These are phyloP conservation scores for Clonostachys solani DNA, from an alignment of 2,329 filamentous ascomycete genomes.

Conservation along the genomic window DNA sequence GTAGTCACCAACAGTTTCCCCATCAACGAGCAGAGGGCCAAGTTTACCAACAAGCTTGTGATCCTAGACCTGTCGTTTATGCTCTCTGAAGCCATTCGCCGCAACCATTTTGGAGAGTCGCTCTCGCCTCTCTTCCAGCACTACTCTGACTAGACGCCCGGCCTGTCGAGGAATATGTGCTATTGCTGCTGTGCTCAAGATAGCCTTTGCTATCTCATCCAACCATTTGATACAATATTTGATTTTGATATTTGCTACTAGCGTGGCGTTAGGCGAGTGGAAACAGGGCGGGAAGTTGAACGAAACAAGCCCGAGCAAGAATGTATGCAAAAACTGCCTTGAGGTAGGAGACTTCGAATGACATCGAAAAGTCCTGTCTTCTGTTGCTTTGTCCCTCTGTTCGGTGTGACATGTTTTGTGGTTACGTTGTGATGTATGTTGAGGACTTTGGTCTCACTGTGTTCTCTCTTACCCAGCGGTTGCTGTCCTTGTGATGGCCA, in stretches of 20 bases:
- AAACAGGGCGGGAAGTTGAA: no score
- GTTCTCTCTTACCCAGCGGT: slow-evolving; percentile 48
- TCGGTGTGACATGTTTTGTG: no score
- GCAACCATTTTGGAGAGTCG: slow-evolving; percentile 94
- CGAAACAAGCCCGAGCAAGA: no score
- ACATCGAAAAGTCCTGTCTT: no score
- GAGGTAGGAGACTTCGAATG: no score
- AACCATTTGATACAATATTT: not conserved
- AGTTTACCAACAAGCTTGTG: slow-evolving; percentile 75
- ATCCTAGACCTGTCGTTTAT: slow-evolving; percentile 86
- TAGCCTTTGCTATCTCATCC: not conserved
- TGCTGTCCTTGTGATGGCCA: slow-evolving; percentile 72
- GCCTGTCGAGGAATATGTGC: not conserved
- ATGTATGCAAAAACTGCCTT: no score
- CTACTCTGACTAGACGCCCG: slow-evolving; percentile 42
- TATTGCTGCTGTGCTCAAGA: not conserved
- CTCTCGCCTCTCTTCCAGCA: slow-evolving; percentile 68
- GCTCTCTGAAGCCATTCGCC: slow-evolving; percentile 85
- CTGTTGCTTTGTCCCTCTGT: no score
- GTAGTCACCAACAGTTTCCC: slow-evolving; percentile 98
- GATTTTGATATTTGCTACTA: not conserved
- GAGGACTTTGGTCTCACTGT: no score
- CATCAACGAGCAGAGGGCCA: slow-evolving; percentile 70
- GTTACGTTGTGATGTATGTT: no score
- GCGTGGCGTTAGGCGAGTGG: slow-evolving; percentile 2